Percentiles rank a stretch among this genome's conserved stretches.
phyloP scores from a whole-genome alignment of 2,329 filamentous ascomycete genomes.

The Pseudogymnoascus sp. region DNA sequence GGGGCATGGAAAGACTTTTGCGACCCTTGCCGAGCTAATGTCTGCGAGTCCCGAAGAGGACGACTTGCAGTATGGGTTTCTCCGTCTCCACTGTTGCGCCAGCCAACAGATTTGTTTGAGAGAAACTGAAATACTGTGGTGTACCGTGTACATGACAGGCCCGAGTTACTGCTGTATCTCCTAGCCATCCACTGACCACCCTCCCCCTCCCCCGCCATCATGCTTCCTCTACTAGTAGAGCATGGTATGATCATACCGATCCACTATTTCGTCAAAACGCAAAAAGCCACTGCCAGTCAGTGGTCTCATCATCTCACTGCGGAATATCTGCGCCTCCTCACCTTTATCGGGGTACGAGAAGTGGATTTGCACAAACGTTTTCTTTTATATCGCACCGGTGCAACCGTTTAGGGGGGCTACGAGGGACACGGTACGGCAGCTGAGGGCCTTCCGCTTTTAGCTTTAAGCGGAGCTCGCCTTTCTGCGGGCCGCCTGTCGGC shows the following conservation, averaged over 20 bases:
- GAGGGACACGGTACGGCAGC: background rate
- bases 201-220: too few relatives aligned
- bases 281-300: background rate
- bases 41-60: background rate
- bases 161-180: background rate
- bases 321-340: background rate
- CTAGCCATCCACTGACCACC: background rate
- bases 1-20: background rate
- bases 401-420: background rate
- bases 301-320: background rate
- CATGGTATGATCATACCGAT: background rate
- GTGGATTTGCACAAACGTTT: background rate
- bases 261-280: background rate
- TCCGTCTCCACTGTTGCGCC: background rate
- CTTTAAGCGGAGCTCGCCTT: constrained; percentile 1
- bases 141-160: background rate
- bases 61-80: background rate
- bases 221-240: background rate
- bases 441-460: background rate
- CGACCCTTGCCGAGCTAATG: background rate
- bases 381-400: background rate
- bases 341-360: background rate
- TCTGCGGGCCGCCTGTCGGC: background rate
- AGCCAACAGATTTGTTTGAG: background rate
- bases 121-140: background rate